phyloP scores from a whole-genome alignment of 2,329 filamentous ascomycete genomes.

The Hypoxylon sp. region DNA sequence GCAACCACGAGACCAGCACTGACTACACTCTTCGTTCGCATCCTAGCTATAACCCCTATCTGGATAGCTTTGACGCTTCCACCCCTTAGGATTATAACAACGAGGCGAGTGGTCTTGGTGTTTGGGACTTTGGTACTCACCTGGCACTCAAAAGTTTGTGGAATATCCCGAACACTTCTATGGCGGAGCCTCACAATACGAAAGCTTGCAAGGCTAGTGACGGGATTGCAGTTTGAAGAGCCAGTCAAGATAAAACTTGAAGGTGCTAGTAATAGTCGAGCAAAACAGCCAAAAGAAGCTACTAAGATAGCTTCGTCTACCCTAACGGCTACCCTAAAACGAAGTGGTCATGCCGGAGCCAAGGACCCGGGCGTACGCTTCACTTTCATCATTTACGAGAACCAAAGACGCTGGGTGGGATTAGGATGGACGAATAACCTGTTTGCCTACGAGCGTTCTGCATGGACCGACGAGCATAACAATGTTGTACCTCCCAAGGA shows the following conservation, averaged over 20 bases:
- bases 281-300: constrained; percentile 50
- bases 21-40: constrained; percentile 87
- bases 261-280: constrained; percentile 42
- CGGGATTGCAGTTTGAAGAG: constrained; percentile 77
- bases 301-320: constrained; percentile 45
- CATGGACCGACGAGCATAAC: constrained; percentile 97
- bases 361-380: constrained; percentile 86
- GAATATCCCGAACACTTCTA: constrained; percentile 84
- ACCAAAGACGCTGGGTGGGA: constrained; percentile 93
- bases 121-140: constrained; percentile 87
- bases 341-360: constrained; percentile 51
- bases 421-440: constrained; percentile 93
- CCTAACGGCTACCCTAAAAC: constrained; percentile 47
- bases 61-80: constrained; percentile 87
- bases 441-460: constrained; percentile 86
- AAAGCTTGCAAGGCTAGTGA: constrained; percentile 73
- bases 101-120: constrained; percentile 82
- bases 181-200: constrained; percentile 87
- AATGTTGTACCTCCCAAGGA: constrained; percentile 81
- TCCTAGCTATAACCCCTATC: constrained; percentile 85
- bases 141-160: constrained; percentile 89
- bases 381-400: constrained; percentile 96
- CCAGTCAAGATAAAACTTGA: constrained; percentile 47
- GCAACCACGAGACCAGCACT: constrained; percentile 90
- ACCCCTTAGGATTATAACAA: constrained; percentile 85